Conservation (phyloP, 2,329 filamentous ascomycete species). For the Anthostomella pinea region DNA sequence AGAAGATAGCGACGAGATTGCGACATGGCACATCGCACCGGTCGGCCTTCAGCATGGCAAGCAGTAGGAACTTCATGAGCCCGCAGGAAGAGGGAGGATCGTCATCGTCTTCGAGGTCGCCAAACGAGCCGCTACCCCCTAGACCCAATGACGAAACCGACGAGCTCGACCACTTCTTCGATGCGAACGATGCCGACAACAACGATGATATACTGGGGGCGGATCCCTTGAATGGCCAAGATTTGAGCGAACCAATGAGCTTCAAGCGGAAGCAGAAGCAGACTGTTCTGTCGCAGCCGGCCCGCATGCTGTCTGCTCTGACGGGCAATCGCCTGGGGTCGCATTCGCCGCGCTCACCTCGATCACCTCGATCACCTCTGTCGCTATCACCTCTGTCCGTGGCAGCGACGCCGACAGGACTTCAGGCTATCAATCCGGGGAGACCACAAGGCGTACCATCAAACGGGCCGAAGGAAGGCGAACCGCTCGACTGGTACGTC, state of each 20-base stretch:
- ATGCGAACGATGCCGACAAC: slow-evolving; percentile 24
- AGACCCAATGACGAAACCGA: slow-evolving; percentile 32
- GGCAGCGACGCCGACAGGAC: slow-evolving; percentile 25
- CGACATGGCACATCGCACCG: slow-evolving; percentile 29
- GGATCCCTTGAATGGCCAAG: slow-evolving; percentile 52
- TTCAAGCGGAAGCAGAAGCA: slow-evolving; percentile 69
- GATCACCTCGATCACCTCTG: too few relatives aligned
- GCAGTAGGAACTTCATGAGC: slow-evolving; percentile 29
- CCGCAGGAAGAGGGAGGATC: slow-evolving; percentile 25
- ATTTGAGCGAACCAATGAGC: slow-evolving; percentile 52
- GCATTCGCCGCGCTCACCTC: slow-evolving; percentile 16
- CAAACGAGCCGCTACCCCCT: slow-evolving; percentile 23
- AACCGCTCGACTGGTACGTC: slow-evolving; percentile 75
- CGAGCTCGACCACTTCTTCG: slow-evolving; percentile 27
- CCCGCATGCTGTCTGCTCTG: slow-evolving; percentile 48
- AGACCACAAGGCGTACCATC: slow-evolving; percentile 12
- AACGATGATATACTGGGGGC: slow-evolving; percentile 44
- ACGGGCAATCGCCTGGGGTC: slow-evolving; percentile 36
- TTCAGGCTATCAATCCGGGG: slow-evolving; percentile 19
- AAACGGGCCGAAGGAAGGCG: slow-evolving; percentile 42
- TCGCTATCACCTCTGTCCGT: too few relatives aligned
- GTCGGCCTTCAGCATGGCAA: slow-evolving; percentile 27
- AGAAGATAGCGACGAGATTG: slow-evolving; percentile 5
- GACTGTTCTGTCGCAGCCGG: slow-evolving; percentile 43
- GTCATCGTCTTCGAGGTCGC: slow-evolving; percentile 25